Evolutionary conservation across 495 filamentous ascomycete genomes (phyloP).

Genomic region (Pseudoneurospora amorphoporcata): DNA sequence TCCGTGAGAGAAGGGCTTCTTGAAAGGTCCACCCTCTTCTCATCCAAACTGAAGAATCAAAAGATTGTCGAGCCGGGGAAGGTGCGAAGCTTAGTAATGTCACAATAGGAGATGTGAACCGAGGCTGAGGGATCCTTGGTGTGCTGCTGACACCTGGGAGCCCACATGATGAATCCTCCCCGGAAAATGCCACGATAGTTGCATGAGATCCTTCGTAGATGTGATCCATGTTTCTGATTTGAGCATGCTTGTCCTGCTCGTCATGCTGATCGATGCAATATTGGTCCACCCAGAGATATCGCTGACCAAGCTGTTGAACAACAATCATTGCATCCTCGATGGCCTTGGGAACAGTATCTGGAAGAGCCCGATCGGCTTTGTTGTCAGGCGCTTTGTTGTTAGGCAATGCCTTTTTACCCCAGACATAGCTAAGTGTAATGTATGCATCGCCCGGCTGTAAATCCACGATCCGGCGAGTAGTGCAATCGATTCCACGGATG

Average conservation of each 20-base stretch:
- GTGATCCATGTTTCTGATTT: background rate
- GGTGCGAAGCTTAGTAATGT: background rate
- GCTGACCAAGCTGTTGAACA: background rate
- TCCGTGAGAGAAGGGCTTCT: background rate
- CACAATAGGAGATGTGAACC: rapidly evolving
- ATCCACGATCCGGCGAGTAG: background rate
- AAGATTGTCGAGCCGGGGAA: rapidly evolving
- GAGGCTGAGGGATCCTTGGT: background rate
- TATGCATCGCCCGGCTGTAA: background rate
- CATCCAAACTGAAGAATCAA: background rate
- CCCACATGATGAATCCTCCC: background rate
- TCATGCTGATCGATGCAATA: constrained; percentile 7
- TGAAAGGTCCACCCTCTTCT: background rate
- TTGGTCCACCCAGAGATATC: constrained; percentile 7
- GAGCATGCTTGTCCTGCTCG: background rate
- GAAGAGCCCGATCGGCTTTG: background rate
- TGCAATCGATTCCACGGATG: background rate
- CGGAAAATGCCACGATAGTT: background rate
- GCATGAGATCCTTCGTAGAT: background rate
- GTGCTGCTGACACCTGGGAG: background rate
- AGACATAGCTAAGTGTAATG: background rate
- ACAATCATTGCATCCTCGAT: constrained; percentile 4
- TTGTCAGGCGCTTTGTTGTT: background rate
- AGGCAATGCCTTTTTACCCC: background rate
- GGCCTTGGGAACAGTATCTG: background rate